Percentiles rank a stretch among this genome's conserved stretches.
Evolutionary conservation across 768 basidiomycete genomes (phyloP).

Genomic region (Mycena alexandri): DNA sequence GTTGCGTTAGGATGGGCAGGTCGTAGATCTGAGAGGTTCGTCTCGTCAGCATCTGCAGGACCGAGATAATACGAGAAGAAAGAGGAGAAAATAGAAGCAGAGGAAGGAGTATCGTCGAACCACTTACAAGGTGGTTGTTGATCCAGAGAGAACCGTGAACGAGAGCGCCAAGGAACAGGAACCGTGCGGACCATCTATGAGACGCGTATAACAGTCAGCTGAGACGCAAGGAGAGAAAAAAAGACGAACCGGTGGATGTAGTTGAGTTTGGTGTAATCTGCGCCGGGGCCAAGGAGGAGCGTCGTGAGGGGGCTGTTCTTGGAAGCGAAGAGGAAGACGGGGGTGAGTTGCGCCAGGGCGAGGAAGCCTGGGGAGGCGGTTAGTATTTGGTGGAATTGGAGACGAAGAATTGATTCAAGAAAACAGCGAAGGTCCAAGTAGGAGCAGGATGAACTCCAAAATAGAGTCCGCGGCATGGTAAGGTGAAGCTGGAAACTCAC

Average conservation of each 20-base stretch:
- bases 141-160: not conserved
- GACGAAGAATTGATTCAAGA: no score
- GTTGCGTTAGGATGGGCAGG: conserved; percentile 67
- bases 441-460: no score
- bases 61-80: no score
- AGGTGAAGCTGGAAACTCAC: conserved; percentile 46
- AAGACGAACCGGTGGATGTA: conserved; percentile 36
- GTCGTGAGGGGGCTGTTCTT: conserved; percentile 67
- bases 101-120: no score
- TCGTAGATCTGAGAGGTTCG: conserved; percentile 54
- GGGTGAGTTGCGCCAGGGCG: conserved; percentile 58
- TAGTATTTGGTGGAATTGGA: no score
- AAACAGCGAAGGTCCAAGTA: no score
- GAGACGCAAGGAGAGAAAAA: no score
- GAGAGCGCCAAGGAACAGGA: no score
- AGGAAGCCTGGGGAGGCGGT: conserved; percentile 54
- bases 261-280: conserved; percentile 80
- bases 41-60: conserved; percentile 37
- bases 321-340: conserved; percentile 60
- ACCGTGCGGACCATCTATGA: no score
- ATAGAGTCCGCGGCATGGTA: no score
- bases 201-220: no score
- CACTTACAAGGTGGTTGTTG: not conserved
- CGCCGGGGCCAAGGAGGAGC: conserved; percentile 69
- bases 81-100: no score